Evolutionary conservation across 1,284 basidiomycete genomes (phyloP).

Genomic region (Trametes sp.): DNA sequence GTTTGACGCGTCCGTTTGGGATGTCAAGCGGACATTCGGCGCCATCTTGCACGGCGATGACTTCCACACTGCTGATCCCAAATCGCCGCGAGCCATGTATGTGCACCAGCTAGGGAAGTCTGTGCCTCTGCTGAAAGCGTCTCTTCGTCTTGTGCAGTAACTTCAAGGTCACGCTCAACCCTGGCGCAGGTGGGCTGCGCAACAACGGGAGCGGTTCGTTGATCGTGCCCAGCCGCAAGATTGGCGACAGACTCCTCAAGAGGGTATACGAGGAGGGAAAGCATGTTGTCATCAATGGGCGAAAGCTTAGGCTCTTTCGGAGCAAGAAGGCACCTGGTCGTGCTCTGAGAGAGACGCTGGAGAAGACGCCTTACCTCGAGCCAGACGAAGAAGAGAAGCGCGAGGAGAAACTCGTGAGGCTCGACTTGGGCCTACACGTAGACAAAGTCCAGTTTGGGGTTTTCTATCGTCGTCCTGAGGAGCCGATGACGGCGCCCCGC

Average conservation of each 20-base stretch:
- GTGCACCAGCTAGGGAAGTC: conserved; percentile 11
- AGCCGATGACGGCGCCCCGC: conserved; percentile 49
- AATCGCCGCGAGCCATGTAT: conserved; percentile 42
- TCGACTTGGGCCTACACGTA: conserved; percentile 58
- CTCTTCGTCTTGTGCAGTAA: conserved; percentile 44
- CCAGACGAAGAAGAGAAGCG: conserved; percentile 66
- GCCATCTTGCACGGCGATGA: conserved; percentile 60
- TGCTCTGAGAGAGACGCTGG: conserved; percentile 33
- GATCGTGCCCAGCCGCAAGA: conserved; percentile 51
- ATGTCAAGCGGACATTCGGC: conserved; percentile 63
- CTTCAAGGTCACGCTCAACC: conserved; percentile 63
- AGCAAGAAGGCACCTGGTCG: conserved; percentile 26
- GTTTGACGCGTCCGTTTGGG: conserved; percentile 57
- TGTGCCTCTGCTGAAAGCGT: background rate
- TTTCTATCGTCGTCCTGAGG: conserved; percentile 49
- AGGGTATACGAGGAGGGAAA: conserved; percentile 47
- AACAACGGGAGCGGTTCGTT: conserved; percentile 66
- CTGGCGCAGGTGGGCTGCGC: conserved; percentile 54
- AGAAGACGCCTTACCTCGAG: conserved; percentile 66
- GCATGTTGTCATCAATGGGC: conserved; percentile 49
- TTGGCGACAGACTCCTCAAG: conserved; percentile 56
- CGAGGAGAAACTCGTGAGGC: conserved; percentile 51
- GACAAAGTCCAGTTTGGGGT: conserved; percentile 69
- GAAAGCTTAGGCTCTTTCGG: conserved; percentile 37
- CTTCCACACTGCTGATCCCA: conserved; percentile 50